Conservation (phyloP, 148 eudicot genomes). For the Euryodendron excelsum region DNA sequence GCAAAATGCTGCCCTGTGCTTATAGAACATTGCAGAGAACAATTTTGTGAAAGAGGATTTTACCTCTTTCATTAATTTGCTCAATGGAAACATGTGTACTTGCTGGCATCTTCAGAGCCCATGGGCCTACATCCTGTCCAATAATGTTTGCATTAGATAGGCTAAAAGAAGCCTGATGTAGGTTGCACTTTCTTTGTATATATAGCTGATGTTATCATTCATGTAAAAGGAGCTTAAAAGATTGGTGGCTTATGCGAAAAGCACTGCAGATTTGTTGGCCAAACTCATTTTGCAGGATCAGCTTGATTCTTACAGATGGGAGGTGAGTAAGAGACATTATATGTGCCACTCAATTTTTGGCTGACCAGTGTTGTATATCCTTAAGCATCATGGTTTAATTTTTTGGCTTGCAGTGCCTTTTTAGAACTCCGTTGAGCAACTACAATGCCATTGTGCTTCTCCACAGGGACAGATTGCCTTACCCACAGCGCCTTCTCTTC, state of each 20-base stretch:
- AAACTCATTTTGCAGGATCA: slow-evolving; percentile 58
- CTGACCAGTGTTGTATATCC: background rate
- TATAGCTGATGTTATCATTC: background rate
- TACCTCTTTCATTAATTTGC: background rate
- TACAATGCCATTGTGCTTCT: slow-evolving; percentile 87
- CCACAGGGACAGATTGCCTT: slow-evolving; percentile 74
- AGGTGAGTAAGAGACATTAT: slow-evolving; percentile 42
- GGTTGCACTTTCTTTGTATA: background rate
- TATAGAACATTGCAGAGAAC: background rate
- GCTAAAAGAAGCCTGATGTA: background rate
- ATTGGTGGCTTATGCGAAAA: slow-evolving; percentile 79
- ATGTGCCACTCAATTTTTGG: background rate
- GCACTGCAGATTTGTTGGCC: slow-evolving; percentile 76
- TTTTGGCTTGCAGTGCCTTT: slow-evolving; percentile 64
- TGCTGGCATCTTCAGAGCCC: background rate
- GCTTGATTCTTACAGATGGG: slow-evolving; percentile 62
- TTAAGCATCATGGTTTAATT: slow-evolving; percentile 7
- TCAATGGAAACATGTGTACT: background rate
- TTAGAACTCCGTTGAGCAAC: slow-evolving; percentile 93
- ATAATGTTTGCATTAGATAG: background rate
- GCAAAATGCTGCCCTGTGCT: background rate
- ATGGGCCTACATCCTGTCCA: background rate
- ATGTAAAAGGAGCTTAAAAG: slow-evolving; percentile 74
- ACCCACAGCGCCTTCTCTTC: slow-evolving; percentile 78
- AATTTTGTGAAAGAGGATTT: background rate